These are phyloP conservation scores for Pistacia atlantica DNA, from an alignment of 345 rosid species.

Conservation along the genomic window DNA sequence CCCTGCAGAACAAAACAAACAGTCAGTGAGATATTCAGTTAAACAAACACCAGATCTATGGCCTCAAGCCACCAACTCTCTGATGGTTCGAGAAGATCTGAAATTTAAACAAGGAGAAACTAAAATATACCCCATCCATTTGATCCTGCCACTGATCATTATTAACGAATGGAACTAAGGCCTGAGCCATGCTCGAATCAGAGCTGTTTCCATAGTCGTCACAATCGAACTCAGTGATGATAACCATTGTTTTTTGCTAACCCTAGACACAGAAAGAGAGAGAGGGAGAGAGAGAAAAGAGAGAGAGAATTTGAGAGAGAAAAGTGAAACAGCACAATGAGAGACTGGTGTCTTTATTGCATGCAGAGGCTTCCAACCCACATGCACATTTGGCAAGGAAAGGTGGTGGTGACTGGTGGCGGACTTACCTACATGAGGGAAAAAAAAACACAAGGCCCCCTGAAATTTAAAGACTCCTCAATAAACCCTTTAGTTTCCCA, in stretches of 20 bases:
- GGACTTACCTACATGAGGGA: no score
- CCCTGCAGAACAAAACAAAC: neutral
- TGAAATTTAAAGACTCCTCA: no score
- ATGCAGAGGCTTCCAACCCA: neutral
- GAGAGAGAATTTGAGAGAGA: neutral
- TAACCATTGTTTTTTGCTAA: neutral
- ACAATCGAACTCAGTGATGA: neutral
- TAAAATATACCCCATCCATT: slow-evolving; percentile 12
- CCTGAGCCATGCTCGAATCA: no score
- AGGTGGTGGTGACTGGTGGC: no score
- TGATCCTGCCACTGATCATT: no score
- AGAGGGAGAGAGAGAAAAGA: neutral
- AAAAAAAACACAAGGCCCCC: no score
- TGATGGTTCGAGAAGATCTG: neutral
- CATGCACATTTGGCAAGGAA: neutral
- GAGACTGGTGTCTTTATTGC: neutral
- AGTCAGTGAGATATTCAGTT: neutral
- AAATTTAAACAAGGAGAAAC: neutral
- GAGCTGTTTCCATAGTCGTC: neutral
- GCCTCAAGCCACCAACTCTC: neutral
- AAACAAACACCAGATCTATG: neutral
- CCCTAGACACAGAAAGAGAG: neutral
- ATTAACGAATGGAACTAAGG: neutral
- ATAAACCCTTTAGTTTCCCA: no score
- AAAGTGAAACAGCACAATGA: neutral